Conservation (phyloP, 1,284 basidiomycete species). For the Ceratobasidium sp. region DNA sequence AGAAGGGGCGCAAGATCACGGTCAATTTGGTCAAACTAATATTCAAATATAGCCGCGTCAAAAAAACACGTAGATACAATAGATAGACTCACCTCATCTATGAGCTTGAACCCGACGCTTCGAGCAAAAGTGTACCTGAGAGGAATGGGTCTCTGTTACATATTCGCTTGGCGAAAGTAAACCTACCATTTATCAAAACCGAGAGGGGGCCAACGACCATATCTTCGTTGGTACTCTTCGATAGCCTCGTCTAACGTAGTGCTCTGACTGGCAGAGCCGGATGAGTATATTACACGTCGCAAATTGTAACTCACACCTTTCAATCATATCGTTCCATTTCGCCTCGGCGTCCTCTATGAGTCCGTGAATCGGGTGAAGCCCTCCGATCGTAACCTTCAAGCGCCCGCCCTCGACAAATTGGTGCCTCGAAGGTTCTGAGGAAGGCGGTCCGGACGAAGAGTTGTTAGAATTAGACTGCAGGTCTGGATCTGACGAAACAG, state of each 20-base stretch:
- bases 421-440: background rate
- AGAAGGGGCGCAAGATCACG: slow-evolving; percentile 54
- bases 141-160: background rate
- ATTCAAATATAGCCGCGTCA: background rate
- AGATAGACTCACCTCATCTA: slow-evolving; percentile 53
- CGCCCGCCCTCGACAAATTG: slow-evolving; percentile 24
- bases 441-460: background rate
- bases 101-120: slow-evolving; percentile 54
- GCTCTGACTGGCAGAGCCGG: slow-evolving; percentile 60
- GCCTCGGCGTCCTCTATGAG: slow-evolving; percentile 39
- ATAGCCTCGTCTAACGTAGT: slow-evolving; percentile 68
- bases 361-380: slow-evolving; percentile 40
- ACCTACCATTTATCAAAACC: slow-evolving; percentile 56
- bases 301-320: slow-evolving; percentile 22
- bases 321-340: slow-evolving; percentile 34
- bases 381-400: slow-evolving; percentile 18
- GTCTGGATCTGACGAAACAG: background rate
- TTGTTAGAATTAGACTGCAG: background rate
- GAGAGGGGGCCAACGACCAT: slow-evolving; percentile 53
- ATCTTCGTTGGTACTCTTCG: slow-evolving; percentile 56
- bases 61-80: background rate
- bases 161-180: background rate
- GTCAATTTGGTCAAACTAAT: slow-evolving; percentile 54
- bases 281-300: background rate
- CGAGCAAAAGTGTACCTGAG: slow-evolving; percentile 55